Conservation (phyloP, 2,329 filamentous ascomycete genomes). For the Helicocarpus griseus region DNA sequence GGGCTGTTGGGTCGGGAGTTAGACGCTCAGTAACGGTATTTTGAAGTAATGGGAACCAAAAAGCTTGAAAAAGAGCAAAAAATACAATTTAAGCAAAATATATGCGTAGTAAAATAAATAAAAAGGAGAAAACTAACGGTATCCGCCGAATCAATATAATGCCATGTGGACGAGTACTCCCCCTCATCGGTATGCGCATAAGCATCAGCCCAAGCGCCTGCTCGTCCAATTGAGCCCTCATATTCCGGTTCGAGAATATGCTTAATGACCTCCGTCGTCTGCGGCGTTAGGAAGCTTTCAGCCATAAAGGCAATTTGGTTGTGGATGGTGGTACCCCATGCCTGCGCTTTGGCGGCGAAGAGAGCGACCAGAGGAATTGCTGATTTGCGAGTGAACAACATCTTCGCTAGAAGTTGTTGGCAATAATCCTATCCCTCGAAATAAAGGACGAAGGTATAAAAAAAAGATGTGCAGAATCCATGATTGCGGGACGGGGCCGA, state of each 20-base stretch:
- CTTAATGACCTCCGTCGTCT: not conserved
- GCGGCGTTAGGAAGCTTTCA: conserved; percentile 2
- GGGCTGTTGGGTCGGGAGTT: no score
- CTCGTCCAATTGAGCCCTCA: conserved; percentile 6
- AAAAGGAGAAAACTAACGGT: not conserved
- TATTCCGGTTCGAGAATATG: conserved; percentile 5
- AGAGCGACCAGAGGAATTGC: not conserved
- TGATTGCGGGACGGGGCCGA: not conserved
- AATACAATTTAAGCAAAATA: not conserved
- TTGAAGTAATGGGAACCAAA: no score
- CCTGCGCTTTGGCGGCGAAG: not conserved
- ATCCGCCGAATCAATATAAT: conserved; percentile 6
- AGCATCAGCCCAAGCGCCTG: conserved; percentile 3
- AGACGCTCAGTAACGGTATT: no score
- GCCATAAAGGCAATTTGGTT: conserved; percentile 6
- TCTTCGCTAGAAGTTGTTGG: not conserved
- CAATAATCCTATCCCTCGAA: no score
- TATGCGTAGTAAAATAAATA: not conserved
- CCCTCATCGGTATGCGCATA: conserved; percentile 5
- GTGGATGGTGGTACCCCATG: conserved; percentile 6
- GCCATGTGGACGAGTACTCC: conserved; percentile 2
- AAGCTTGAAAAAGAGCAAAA: not conserved
- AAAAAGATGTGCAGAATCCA: no score
- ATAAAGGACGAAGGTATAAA: not conserved
- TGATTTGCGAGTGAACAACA: not conserved